Conservation (phyloP, 208 protist genomes). For the Wallacemonas sp. region DNA sequence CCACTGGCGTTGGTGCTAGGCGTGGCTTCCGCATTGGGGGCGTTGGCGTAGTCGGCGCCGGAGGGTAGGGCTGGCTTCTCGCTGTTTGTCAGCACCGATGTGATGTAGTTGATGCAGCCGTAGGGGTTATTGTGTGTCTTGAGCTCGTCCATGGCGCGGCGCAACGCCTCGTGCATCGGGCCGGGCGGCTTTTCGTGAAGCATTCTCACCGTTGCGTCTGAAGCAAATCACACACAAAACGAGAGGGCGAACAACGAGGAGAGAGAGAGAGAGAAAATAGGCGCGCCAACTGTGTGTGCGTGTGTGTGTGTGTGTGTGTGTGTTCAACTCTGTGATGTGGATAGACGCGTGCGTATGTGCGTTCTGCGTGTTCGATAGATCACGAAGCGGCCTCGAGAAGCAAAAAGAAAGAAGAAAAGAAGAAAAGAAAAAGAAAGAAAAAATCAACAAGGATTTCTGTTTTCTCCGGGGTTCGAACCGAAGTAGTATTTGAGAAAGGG, state of each 20-base stretch:
- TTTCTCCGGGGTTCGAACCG: too few relatives aligned
- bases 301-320: neutral
- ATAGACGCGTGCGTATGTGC: neutral
- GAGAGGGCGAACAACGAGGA: neutral
- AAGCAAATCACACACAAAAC: too few relatives aligned
- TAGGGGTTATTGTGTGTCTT: constrained; percentile 63
- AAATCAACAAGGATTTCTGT: too few relatives aligned
- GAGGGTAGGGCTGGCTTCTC: constrained; percentile 23
- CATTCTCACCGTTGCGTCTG: too few relatives aligned
- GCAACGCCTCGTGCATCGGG: constrained; percentile 72
- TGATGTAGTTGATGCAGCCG: constrained; percentile 53
- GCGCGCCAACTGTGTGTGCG: too few relatives aligned
- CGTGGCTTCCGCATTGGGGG: neutral
- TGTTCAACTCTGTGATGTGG: neutral
- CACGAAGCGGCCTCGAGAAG: neutral
- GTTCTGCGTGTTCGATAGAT: neutral
- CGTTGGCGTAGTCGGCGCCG: constrained; percentile 25
- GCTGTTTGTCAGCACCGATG: constrained; percentile 28
- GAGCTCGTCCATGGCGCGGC: constrained; percentile 67
- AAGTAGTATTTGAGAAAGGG: too few relatives aligned
- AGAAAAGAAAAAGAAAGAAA: neutral
- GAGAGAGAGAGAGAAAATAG: neutral
- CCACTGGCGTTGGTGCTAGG: neutral
- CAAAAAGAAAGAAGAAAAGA: neutral
- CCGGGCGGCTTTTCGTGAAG: constrained; percentile 58